These are phyloP conservation scores for Desmodesmus armatus DNA, from an alignment of 139 green algal genomes.

Conservation along the genomic window DNA sequence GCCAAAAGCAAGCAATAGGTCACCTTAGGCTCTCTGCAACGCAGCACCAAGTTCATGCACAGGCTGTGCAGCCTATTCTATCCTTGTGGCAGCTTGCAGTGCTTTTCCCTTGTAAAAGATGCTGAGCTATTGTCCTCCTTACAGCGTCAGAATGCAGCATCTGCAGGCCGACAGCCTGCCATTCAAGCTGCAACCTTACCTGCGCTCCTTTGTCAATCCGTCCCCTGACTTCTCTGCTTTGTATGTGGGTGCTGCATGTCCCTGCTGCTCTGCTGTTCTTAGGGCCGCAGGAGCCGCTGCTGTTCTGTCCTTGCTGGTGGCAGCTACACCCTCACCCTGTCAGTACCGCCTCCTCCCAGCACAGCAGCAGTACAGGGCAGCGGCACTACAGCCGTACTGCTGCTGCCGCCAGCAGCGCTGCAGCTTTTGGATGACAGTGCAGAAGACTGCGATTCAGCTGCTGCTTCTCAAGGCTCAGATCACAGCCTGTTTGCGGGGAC, in stretches of 20 bases:
- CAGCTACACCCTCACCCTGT: slow-evolving; percentile 21
- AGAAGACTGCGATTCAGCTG: too few species aligned
- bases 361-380: not conserved
- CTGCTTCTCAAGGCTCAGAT: too few species aligned
- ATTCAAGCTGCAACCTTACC: too few species aligned
- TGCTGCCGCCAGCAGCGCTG: not conserved
- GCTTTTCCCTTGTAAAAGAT: not conserved
- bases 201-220: too few species aligned
- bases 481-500: too few species aligned
- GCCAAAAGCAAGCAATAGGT: not conserved
- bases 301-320: not conserved
- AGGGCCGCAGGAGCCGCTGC: not conserved
- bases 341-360: too few species aligned
- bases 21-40: not conserved
- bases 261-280: not conserved
- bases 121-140: not conserved
- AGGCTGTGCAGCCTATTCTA: not conserved
- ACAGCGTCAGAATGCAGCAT: not conserved
- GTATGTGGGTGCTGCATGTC: not conserved
- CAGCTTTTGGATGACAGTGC: too few species aligned
- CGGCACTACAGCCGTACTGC: not conserved
- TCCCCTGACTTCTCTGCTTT: not conserved
- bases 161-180: too few species aligned
- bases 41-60: not conserved
- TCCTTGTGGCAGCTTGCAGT: not conserved